Evolutionary conservation across 2,329 filamentous ascomycete species (phyloP).

Genomic region (Fusarium brevicatenulatum): DNA sequence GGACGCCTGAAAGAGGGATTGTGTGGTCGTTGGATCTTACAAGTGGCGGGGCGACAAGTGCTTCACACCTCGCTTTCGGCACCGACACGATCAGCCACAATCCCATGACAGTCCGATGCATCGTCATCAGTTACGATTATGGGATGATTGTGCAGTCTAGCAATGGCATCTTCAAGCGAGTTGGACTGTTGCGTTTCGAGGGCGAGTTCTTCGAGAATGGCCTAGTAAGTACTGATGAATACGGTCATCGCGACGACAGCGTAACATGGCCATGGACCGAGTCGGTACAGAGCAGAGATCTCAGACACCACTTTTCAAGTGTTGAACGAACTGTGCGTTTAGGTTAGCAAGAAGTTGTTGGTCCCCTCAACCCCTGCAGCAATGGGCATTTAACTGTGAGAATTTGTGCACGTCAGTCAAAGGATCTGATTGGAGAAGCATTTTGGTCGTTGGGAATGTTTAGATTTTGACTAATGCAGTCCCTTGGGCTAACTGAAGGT

Average conservation of each 20-base stretch:
- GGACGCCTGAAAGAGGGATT: fast-evolving
- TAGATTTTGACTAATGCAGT: not conserved
- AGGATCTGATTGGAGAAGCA: not conserved
- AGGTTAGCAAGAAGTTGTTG: not conserved
- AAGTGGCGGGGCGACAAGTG: fast-evolving
- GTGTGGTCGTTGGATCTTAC: not conserved
- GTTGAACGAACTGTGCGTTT: not conserved
- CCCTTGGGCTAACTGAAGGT: not conserved
- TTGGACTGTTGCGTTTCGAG: not conserved
- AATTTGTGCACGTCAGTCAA: not conserved
- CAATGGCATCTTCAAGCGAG: not conserved
- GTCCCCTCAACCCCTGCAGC: fast-evolving
- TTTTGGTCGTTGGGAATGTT: not conserved
- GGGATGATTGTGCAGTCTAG: not conserved
- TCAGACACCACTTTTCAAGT: not conserved
- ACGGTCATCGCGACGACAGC: fast-evolving
- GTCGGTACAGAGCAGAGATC: not conserved
- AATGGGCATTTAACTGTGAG: not conserved
- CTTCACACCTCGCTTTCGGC: not conserved
- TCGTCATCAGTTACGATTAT: fast-evolving
- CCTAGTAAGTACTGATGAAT: fast-evolving
- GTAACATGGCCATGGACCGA: not conserved
- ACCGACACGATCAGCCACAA: not conserved
- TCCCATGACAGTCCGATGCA: not conserved
- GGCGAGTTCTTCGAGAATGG: not conserved